Base-by-base conservation (phyloP, 2,329 filamentous ascomycete species). In the Septoria linicola region DNA sequence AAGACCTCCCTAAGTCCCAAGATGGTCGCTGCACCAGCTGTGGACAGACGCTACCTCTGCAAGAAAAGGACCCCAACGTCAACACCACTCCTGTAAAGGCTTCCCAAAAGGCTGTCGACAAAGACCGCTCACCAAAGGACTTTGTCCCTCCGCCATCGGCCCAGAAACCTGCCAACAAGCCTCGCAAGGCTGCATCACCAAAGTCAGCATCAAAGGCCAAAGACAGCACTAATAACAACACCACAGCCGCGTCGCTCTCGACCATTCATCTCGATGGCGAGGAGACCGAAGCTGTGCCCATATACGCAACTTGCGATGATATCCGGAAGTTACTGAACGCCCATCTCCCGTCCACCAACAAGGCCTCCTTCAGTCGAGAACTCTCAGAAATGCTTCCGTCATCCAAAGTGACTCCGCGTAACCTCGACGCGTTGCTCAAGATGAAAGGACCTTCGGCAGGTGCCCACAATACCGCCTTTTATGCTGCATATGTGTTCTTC, bases 281-380 rank as follows among this genome's bases (percentile, higher is more conserved):
- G 63, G 72, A 72, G 0, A 59, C 65, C 0, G 70, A 72, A 25
- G 59, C 53, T 0, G 78, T 82, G 7, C 67, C 69, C 1, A 67
- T 83, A 35, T 82, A 70, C 59, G 79, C 82, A 55, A 78, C 76
- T 3, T 83, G 80, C 66, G 75, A 82, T 57, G 77, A 78, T 42
- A 62, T 83, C 11, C 75, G 80, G 39, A 73, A 70, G 60, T 82
- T 82, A 68, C 81, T 83, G 59, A 70, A 71, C 21, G 72, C 72
- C 1, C 67, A 78, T 53, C 69, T 83, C 8, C 64, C 45, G 1
- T 66, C n/a, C 69, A 74, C 45, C 67, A 47, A 27, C 14, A 74
- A 72, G 45, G 63, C 67, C 30, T 59, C 65, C 3, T 53, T 56
- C 45, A 63, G 67, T 17, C 65, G 65, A 3, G 63, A 64, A 46